These are phyloP conservation scores for Xanthoceras sorbifolium DNA, from an alignment of 345 rosid genomes.

Conservation along the genomic window DNA sequence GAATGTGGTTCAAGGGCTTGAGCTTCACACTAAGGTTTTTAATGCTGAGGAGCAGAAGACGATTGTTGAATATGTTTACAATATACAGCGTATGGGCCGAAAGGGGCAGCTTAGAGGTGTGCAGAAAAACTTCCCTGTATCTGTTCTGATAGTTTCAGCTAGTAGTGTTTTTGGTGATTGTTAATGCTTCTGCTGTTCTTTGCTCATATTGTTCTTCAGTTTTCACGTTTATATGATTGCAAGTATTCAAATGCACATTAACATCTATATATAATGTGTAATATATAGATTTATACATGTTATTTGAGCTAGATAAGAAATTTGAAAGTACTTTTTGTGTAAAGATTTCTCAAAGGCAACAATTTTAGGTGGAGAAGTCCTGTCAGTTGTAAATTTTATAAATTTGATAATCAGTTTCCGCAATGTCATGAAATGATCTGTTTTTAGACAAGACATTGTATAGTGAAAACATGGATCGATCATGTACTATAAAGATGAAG, in stretches of 20 bases:
- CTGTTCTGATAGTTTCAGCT: neutral
- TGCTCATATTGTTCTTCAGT: neutral
- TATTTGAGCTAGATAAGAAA: neutral
- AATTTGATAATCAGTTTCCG: neutral
- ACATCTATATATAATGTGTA: too few relatives aligned
- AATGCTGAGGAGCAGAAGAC: slow-evolving; percentile 60
- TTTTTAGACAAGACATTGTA: neutral
- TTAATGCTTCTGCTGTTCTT: neutral
- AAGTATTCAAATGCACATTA: neutral
- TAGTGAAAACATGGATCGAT: neutral
- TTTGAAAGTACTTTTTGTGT: neutral
- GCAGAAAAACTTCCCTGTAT: neutral
- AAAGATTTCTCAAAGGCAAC: neutral
- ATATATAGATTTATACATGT: neutral
- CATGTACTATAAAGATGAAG: neutral
- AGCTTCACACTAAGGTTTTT: slow-evolving; percentile 56
- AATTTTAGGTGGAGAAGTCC: neutral
- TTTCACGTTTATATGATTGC: neutral
- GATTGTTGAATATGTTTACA: slow-evolving; percentile 53
- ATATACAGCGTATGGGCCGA: slow-evolving; percentile 50
- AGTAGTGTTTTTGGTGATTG: neutral
- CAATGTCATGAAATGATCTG: neutral
- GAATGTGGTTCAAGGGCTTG: slow-evolving; percentile 60
- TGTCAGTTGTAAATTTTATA: neutral
- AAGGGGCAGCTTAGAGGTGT: slow-evolving; percentile 54